Conservation (phyloP, 1,284 basidiomycete species). For the Marasmius tenuissimus region DNA sequence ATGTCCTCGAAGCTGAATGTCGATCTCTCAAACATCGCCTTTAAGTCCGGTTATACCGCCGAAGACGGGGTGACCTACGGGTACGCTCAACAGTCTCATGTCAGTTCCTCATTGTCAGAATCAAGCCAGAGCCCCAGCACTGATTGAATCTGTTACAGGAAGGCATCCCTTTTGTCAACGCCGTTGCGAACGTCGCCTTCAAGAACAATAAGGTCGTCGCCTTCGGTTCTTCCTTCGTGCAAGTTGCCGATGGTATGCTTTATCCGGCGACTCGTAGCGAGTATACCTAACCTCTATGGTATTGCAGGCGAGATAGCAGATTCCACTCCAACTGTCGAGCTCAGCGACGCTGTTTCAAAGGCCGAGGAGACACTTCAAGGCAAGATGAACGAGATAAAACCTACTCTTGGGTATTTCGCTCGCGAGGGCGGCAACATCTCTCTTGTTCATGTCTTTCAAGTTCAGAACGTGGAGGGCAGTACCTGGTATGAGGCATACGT, state of each 20-base stretch:
- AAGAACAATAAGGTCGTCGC: slow-evolving; percentile 28
- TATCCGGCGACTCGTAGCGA: too few relatives aligned
- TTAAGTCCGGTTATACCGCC: not conserved
- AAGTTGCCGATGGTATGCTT: slow-evolving; percentile 30
- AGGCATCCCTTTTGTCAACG: slow-evolving; percentile 36
- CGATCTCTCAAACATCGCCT: not conserved
- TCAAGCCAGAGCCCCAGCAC: too few relatives aligned
- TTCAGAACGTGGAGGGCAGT: slow-evolving; percentile 50
- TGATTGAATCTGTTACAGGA: too few relatives aligned
- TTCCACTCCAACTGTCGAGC: slow-evolving; percentile 34
- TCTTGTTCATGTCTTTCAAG: slow-evolving; percentile 55
- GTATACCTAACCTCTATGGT: too few relatives aligned
- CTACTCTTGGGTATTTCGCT: slow-evolving; percentile 48
- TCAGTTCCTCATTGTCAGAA: too few relatives aligned
- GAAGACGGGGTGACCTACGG: not conserved
- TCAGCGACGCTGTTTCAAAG: too few relatives aligned
- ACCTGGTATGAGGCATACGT: slow-evolving; percentile 68
- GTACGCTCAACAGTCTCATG: not conserved
- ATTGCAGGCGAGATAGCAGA: slow-evolving; percentile 37
- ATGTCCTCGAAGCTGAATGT: not conserved
- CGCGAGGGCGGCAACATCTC: slow-evolving; percentile 46
- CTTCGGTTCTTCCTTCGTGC: slow-evolving; percentile 39
- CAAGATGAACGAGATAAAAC: slow-evolving; percentile 40
- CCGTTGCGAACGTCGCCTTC: slow-evolving; percentile 38
- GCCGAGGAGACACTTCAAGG: slow-evolving; percentile 42